Percentiles rank a stretch among this genome's conserved stretches.
These are phyloP conservation scores for Alternaria arbusti DNA, from an alignment of 2,329 filamentous ascomycete species.

Conservation along the genomic window DNA sequence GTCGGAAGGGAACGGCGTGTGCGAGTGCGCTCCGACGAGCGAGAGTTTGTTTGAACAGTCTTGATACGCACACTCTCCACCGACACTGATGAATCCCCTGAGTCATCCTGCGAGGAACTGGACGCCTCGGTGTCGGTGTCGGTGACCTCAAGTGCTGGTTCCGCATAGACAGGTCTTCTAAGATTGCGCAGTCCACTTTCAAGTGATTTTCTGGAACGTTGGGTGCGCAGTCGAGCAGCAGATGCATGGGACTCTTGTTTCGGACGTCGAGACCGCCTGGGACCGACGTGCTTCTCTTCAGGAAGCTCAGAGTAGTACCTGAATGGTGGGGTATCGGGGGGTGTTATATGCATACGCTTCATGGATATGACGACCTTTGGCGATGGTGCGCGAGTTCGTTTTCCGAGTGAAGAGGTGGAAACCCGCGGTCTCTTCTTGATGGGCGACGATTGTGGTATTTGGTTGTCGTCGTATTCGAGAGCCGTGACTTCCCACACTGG, in stretches of 20 bases:
- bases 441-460: slow-evolving; percentile 32
- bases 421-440: slow-evolving; percentile 21
- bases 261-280: slow-evolving; percentile 4
- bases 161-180: slow-evolving; percentile 19
- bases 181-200: slow-evolving; percentile 25
- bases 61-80: background rate
- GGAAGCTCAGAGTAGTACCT: slow-evolving; percentile 26
- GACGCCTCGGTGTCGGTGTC: background rate
- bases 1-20: background rate
- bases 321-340: slow-evolving; percentile 17
- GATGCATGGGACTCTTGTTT: slow-evolving; percentile 10
- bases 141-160: slow-evolving; percentile 3
- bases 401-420: slow-evolving; percentile 24
- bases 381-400: slow-evolving; percentile 32
- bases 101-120: background rate
- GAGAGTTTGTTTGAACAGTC: background rate
- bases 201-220: slow-evolving; percentile 19
- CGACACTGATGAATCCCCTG: background rate
- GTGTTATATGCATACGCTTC: slow-evolving; percentile 27
- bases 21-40: background rate
- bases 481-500: slow-evolving; percentile 16
- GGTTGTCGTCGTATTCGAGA: slow-evolving; percentile 24
- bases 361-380: slow-evolving; percentile 36
- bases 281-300: slow-evolving; percentile 15
- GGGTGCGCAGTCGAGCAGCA: slow-evolving; percentile 6